Evolutionary conservation across 306 rosid genomes (phyloP).

Genomic region (Pachyrhizus erosus): DNA sequence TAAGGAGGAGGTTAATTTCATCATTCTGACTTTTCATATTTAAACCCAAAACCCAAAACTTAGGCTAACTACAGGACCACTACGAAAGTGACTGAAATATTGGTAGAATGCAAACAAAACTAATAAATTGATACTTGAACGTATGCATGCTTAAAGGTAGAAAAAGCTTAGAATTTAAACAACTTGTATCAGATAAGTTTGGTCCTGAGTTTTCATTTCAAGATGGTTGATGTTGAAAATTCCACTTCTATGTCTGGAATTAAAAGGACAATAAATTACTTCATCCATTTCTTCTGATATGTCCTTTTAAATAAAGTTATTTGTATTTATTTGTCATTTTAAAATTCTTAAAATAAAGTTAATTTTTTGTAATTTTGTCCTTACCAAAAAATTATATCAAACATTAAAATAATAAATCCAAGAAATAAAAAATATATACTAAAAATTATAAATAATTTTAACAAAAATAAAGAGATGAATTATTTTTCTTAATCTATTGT

Average conservation of each 20-base stretch:
- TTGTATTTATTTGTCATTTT: background rate
- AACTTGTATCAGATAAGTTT: background rate
- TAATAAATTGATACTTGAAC: background rate
- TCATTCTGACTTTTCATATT: background rate
- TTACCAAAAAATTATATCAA: background rate
- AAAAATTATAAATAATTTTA: background rate
- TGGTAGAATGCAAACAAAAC: constrained; percentile 9
- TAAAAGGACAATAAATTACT: constrained; percentile 9
- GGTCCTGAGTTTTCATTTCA: background rate
- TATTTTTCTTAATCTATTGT: background rate
- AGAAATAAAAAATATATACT: background rate
- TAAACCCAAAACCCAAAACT: constrained; percentile 6
- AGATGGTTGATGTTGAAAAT: constrained; percentile 13
- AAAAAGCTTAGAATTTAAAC: background rate
- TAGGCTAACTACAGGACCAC: background rate
- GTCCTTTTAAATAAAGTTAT: background rate
- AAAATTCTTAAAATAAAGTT: background rate
- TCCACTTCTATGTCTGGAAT: background rate
- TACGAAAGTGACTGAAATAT: constrained; percentile 11
- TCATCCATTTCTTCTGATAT: background rate
- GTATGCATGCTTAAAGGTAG: background rate
- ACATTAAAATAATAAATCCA: background rate
- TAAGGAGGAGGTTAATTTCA: background rate
- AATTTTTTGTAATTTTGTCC: background rate
- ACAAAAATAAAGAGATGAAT: background rate